Conservation (phyloP, 192 early-diverging fungal genomes). For the Coemansia erecta region DNA sequence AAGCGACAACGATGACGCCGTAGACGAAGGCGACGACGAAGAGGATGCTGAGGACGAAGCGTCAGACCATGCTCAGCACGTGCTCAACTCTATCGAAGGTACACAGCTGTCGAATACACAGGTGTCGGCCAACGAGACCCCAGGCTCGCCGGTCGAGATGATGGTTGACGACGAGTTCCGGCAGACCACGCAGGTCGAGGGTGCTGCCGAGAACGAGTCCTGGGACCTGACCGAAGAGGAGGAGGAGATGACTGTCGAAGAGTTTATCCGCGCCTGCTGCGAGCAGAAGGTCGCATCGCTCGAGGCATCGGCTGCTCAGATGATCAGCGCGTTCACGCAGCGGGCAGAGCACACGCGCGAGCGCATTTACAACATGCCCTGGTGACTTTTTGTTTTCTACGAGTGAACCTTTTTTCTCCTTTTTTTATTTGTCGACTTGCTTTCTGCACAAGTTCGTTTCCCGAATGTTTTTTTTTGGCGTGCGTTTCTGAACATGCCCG, state of each 20-base stretch:
- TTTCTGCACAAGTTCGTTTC: no score
- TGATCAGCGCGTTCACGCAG: conserved; percentile 44
- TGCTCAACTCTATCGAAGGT: not conserved
- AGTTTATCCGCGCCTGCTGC: conserved; percentile 53
- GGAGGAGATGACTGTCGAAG: conserved; percentile 50
- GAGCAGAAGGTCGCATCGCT: conserved; percentile 36
- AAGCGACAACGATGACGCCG: not conserved
- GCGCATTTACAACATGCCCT: conserved; percentile 33
- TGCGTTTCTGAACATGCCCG: no score
- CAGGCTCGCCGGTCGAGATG: conserved; percentile 5
- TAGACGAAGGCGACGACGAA: conserved; percentile 16
- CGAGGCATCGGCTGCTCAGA: conserved; percentile 39
- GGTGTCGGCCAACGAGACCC: not conserved
- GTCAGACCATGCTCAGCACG: not conserved
- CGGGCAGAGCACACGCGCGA: conserved; percentile 43
- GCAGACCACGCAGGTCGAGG: conserved; percentile 22
- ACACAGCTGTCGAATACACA: conserved; percentile 6
- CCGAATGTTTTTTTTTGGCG: no score
- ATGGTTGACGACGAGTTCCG: conserved; percentile 19
- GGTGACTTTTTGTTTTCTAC: conserved; percentile 3
- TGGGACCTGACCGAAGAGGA: conserved; percentile 46
- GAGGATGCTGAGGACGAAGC: conserved; percentile 17
- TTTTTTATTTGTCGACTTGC: not conserved
- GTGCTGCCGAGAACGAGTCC: conserved; percentile 6
- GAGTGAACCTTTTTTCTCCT: not conserved